Conservation (phyloP, 2,329 filamentous ascomycete species). For the Fusarium nodosum region DNA sequence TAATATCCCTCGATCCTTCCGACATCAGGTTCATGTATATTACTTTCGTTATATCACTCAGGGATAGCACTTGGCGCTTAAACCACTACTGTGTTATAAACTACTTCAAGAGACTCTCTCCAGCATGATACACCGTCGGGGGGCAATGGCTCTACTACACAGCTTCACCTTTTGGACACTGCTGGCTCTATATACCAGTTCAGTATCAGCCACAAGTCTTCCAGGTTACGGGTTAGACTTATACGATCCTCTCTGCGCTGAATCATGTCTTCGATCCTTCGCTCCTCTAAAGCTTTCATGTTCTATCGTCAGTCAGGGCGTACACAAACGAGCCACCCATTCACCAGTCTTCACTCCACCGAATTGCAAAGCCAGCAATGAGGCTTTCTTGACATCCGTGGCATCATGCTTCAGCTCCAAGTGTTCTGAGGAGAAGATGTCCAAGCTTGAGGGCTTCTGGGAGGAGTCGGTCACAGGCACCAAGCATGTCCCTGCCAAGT, state of each 20-base stretch:
- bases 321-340: constrained; percentile 2
- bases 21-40: not conserved
- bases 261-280: constrained; percentile 23
- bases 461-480: constrained; percentile 16
- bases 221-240: constrained; percentile 4
- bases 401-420: constrained; percentile 14
- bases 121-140: not conserved
- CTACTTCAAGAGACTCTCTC: not conserved
- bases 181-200: not conserved
- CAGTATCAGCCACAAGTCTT: not conserved
- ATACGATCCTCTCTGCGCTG: constrained; percentile 17
- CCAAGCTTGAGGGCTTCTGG: constrained; percentile 17
- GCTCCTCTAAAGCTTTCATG: not conserved
- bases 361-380: constrained; percentile 14
- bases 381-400: constrained; percentile 7
- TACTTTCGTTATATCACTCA: not conserved
- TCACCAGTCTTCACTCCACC: constrained; percentile 6
- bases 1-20: not conserved
- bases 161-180: constrained; percentile 1
- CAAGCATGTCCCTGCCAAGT: constrained; percentile 7
- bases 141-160: not conserved
- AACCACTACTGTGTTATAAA: not conserved
- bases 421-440: not conserved
- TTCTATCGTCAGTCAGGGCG: constrained; percentile 1
- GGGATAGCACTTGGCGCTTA: not conserved